phyloP scores from a whole-genome alignment of 257 asterid genomes.

The Fraxinus americana region DNA sequence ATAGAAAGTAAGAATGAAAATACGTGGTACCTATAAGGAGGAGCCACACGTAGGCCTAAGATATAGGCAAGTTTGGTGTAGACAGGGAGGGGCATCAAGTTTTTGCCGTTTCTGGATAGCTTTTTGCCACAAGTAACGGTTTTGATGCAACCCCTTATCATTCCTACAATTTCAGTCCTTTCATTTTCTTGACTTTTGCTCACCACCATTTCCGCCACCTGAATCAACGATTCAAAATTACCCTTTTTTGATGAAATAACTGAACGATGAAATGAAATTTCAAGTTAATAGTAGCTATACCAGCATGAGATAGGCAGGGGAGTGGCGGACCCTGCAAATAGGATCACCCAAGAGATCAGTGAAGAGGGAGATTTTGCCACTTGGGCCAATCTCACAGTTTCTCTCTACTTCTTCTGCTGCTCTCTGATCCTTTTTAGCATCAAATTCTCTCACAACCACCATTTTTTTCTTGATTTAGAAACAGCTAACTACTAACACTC shows the following conservation, averaged over 20 bases:
- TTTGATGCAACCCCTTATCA: constrained; percentile 84
- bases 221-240: constrained; percentile 8
- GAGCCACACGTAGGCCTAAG: constrained; percentile 90
- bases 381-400: constrained; percentile 78
- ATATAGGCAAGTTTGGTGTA: constrained; percentile 80
- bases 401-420: constrained; percentile 80
- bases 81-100: constrained; percentile 43
- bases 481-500: too few species aligned
- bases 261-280: not conserved
- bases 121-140: constrained; percentile 80
- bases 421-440: constrained; percentile 45
- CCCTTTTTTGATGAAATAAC: not conserved
- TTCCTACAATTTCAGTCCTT: constrained; percentile 70
- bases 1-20: not conserved
- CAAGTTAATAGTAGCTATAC: constrained; percentile 29
- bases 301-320: constrained; percentile 87
- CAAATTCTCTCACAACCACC: constrained; percentile 69
- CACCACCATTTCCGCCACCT: constrained; percentile 79
- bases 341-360: constrained; percentile 94
- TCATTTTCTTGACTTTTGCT: constrained; percentile 33
- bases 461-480: too few species aligned
- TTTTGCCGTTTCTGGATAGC: constrained; percentile 31
- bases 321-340: constrained; percentile 83
- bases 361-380: constrained; percentile 67
- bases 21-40: constrained; percentile 64